Evolutionary conservation across 2,329 filamentous ascomycete species (phyloP), one percentile per base, ranked within the genome.

Genomic region (Botrytis cinerea): DNA sequence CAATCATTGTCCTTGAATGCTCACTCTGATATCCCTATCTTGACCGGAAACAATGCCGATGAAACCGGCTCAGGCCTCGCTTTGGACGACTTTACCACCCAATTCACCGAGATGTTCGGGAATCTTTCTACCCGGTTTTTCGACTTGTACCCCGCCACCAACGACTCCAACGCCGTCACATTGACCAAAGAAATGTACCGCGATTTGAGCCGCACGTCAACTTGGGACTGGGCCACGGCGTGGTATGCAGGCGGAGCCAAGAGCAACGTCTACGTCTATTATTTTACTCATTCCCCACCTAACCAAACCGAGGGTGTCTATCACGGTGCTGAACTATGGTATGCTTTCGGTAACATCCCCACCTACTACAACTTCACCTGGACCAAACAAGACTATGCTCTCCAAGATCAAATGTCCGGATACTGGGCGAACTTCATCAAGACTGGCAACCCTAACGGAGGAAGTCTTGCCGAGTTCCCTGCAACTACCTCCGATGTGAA

Each of bases 351-450:
- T 72, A 81, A 80, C 61, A 45, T 45, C 22, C 61, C 61, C 61
- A 64, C 16, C 38, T 64, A 43, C 4, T 80, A 60, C 43, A 63
- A 63, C 35, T 16, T 32, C 12, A 78, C 76, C 35, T 82, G 80
- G 77, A 76, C 73, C 25, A 57, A 69, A 0, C 61, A 73, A 12
- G 80, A 81, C 61, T 81, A 80, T 69, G 66, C 61, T 22, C 74
- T 81, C 35, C 74, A 78, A 72, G 64, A 69, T 14, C 54, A 45
- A 20, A 80, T 91, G 46, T 90, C 93, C 77, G 86, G 85, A 0
- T 94, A 93, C 80, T 93, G 91, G 91, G 87, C 89, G 2, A 92
- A 90, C 76, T 95, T 94, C 79, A 88, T 94, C 66, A 54, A 54
- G 28, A 38, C 28, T 22, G n/a, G 66, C 12, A 68, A 54, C 22